These are phyloP conservation scores for Bryum argenteum DNA, from an alignment of 225 moss, liverwort and hornwort species.

Conservation along the genomic window DNA sequence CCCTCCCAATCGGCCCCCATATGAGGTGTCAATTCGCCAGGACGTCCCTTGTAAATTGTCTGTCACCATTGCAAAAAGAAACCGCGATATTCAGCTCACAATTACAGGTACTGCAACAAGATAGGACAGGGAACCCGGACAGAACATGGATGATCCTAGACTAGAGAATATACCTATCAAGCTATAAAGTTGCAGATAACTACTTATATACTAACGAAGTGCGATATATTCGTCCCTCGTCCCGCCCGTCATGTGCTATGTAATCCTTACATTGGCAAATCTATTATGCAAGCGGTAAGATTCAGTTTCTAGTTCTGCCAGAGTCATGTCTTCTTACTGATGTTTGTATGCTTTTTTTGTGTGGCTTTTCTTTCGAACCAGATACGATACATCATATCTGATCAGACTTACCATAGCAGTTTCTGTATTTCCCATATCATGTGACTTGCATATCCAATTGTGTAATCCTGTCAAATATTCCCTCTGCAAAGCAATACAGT, in stretches of 20 bases:
- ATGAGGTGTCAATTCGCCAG: conserved; percentile 39
- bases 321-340: background rate
- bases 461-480: conserved; percentile 84
- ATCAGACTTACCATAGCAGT: conserved; percentile 56
- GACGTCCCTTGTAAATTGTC: conserved; percentile 37
- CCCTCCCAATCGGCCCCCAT: conserved; percentile 47
- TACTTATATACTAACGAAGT: background rate
- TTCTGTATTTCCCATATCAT: conserved; percentile 62
- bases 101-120: background rate
- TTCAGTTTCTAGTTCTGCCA: background rate
- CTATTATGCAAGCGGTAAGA: background rate
- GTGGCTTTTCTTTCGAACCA: background rate
- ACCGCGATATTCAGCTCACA: background rate
- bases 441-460: conserved; percentile 81
- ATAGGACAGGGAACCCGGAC: conserved; percentile 13
- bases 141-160: background rate
- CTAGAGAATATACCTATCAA: background rate
- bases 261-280: background rate
- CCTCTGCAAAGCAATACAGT: conserved; percentile 44
- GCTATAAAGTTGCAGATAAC: background rate
- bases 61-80: conserved; percentile 21
- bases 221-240: background rate
- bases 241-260: background rate
- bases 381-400: conserved; percentile 1
- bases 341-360: background rate